Percentiles rank a stretch among this genome's conserved stretches.
Evolutionary conservation across 2,329 filamentous ascomycete species (phyloP).

Genomic region (Phoma sp.): DNA sequence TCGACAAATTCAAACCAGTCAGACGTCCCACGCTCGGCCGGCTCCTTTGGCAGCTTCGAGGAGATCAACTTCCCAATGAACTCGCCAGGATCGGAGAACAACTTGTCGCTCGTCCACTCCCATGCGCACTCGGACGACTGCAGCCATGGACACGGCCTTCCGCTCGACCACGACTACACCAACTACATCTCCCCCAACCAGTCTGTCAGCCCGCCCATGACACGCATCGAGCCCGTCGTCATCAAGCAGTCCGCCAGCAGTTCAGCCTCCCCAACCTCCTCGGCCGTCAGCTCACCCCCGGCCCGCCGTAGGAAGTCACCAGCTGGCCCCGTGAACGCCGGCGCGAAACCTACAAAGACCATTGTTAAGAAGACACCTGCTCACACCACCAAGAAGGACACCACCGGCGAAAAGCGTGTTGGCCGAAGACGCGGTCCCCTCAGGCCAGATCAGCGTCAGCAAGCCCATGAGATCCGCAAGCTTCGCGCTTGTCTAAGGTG

Average conservation of each 20-base stretch:
- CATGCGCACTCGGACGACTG: conserved; percentile 37
- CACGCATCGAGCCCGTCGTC: conserved; percentile 71
- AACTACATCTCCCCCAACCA: conserved; percentile 52
- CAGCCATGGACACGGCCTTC: conserved; percentile 33
- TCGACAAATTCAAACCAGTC: conserved; percentile 82
- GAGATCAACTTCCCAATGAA: conserved; percentile 74
- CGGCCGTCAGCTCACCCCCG: conserved; percentile 61
- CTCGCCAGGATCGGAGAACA: conserved; percentile 77
- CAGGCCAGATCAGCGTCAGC: conserved; percentile 90
- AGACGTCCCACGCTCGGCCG: conserved; percentile 62
- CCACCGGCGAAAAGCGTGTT: conserved; percentile 83
- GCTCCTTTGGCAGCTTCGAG: conserved; percentile 82
- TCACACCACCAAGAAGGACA: conserved; percentile 76
- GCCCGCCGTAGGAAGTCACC: conserved; percentile 76
- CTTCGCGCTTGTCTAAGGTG: conserved; percentile 90
- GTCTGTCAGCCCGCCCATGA: conserved; percentile 70
- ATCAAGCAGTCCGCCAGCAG: conserved; percentile 70
- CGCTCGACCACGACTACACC: conserved; percentile 40
- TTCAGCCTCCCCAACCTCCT: conserved; percentile 65
- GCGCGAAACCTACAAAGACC: conserved; percentile 79
- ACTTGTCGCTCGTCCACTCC: conserved; percentile 29
- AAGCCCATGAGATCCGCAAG: conserved; percentile 96
- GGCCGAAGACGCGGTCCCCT: conserved; percentile 89
- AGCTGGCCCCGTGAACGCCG: conserved; percentile 27
- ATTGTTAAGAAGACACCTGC: conserved; percentile 78